These are phyloP conservation scores for Kuraishia ogatae DNA, from an alignment of 805 yeast genomes.

Conservation along the genomic window DNA sequence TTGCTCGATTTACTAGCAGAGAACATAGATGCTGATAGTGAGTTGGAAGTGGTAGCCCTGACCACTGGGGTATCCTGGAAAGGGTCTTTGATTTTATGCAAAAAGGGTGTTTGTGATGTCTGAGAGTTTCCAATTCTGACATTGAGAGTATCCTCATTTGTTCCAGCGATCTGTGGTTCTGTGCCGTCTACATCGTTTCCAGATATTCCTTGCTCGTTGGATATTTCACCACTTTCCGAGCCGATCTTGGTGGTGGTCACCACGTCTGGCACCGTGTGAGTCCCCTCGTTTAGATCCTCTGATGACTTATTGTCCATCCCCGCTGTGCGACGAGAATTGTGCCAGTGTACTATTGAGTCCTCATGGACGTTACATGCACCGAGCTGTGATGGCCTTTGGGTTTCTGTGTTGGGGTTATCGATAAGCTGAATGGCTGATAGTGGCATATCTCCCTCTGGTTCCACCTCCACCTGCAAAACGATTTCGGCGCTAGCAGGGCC, in stretches of 20 bases:
- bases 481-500: neutral
- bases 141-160: neutral
- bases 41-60: neutral
- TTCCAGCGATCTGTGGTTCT: neutral
- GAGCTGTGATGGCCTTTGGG: neutral
- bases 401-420: neutral
- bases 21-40: neutral
- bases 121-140: neutral
- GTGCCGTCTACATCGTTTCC: neutral
- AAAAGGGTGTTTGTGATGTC: slow-evolving; percentile 15
- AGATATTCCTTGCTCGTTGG: neutral
- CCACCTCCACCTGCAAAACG: neutral
- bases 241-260: neutral
- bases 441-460: neutral
- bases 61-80: slow-evolving; percentile 21
- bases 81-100: slow-evolving; percentile 26
- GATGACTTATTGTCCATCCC: too few relatives aligned
- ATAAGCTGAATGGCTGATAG: neutral
- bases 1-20: neutral
- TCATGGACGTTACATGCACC: neutral
- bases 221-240: neutral
- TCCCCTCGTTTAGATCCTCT: too few relatives aligned
- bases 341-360: neutral
- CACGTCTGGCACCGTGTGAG: neutral
- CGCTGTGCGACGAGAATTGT: neutral